phyloP scores from a whole-genome alignment of 1,284 basidiomycete species.

The Bondarzewia mesenterica region DNA sequence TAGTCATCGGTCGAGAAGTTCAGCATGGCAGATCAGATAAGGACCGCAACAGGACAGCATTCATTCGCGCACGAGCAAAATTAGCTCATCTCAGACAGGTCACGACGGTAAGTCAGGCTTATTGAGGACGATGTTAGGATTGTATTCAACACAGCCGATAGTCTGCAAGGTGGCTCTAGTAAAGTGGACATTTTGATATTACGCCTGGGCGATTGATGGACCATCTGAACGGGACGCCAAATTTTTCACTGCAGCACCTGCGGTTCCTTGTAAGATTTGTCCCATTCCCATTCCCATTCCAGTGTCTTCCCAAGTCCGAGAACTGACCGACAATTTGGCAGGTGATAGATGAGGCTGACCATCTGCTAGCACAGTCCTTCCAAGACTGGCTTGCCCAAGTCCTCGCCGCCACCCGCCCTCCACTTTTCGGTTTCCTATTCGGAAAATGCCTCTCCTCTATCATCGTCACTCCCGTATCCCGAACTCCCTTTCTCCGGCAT shows the following conservation, averaged over 20 bases:
- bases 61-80: conserved; percentile 79
- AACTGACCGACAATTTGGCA: too few species aligned
- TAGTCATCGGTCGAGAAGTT: not conserved
- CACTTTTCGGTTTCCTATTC: conserved; percentile 22
- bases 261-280: conserved; percentile 68
- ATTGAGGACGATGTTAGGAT: too few species aligned
- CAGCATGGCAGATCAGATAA: conserved; percentile 42
- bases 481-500: conserved; percentile 58
- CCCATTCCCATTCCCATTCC: not conserved
- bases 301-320: too few species aligned
- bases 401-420: conserved; percentile 61
- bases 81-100: conserved; percentile 53
- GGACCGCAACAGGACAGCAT: conserved; percentile 75
- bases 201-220: conserved; percentile 95
- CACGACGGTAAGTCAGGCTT: conserved; percentile 39
- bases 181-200: conserved; percentile 90
- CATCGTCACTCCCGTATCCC: conserved; percentile 17
- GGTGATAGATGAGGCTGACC: conserved; percentile 98
- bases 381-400: conserved; percentile 91
- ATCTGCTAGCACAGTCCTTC: conserved; percentile 90
- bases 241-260: conserved; percentile 90
- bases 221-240: conserved; percentile 81
- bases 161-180: conserved; percentile 69
- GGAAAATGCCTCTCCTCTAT: not conserved
- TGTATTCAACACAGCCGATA: too few species aligned